Conservation (phyloP, 1,139 yeast species). For the Hyphopichia burtonii region DNA sequence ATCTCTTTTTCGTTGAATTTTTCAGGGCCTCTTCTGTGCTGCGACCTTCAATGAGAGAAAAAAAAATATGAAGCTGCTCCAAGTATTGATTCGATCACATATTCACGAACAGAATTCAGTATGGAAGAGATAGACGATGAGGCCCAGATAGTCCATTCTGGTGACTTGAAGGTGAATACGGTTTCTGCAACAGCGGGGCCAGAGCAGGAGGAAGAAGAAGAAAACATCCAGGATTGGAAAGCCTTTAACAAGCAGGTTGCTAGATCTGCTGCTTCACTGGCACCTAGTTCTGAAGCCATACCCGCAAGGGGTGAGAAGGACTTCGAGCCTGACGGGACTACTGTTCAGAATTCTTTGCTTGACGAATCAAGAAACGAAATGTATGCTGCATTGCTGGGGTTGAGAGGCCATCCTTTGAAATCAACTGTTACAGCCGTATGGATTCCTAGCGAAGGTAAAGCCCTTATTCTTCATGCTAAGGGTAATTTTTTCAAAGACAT, state of each 20-base stretch:
- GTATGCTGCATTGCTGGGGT: constrained; percentile 63
- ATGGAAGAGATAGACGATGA: constrained; percentile 7
- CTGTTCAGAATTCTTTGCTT: constrained; percentile 52
- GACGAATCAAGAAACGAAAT: constrained; percentile 63
- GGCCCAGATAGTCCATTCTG: background rate
- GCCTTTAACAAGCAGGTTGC: constrained; percentile 24
- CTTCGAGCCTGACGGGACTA: constrained; percentile 80
- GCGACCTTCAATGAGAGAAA: background rate
- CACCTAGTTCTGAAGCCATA: constrained; percentile 24
- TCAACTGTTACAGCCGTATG: constrained; percentile 48
- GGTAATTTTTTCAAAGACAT: constrained; percentile 77
- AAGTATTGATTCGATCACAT: too few relatives aligned
- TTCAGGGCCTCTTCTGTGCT: background rate
- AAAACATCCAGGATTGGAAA: constrained; percentile 73
- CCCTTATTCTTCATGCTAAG: constrained; percentile 55
- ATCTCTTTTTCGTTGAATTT: background rate
- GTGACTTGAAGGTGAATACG: background rate
- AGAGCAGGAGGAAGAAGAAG: constrained; percentile 45
- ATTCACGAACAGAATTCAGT: too few relatives aligned
- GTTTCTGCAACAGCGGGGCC: background rate
- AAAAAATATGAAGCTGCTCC: too few relatives aligned
- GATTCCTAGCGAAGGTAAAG: constrained; percentile 37
- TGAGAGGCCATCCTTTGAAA: constrained; percentile 59
- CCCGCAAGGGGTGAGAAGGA: constrained; percentile 84
- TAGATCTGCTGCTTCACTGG: background rate